These are phyloP conservation scores for Cytospora chrysosperma DNA, from an alignment of 2,329 filamentous ascomycete genomes.

Conservation along the genomic window DNA sequence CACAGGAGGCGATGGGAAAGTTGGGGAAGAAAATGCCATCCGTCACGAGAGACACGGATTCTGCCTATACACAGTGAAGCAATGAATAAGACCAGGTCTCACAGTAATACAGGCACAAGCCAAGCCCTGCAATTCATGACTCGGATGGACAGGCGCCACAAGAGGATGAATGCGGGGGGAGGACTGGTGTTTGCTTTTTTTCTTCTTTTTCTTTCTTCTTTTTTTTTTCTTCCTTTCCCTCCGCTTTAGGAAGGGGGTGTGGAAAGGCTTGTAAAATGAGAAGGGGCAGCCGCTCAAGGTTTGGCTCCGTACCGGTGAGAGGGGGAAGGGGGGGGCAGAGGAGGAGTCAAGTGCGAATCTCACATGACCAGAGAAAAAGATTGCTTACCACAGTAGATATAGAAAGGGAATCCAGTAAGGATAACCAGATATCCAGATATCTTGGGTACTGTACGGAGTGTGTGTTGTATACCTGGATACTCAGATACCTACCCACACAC, in stretches of 20 bases:
- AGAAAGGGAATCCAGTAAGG: neutral
- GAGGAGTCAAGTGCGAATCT: neutral
- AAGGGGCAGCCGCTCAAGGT: neutral
- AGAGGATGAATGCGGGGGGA: neutral
- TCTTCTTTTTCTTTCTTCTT: neutral
- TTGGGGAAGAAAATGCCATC: too few species aligned
- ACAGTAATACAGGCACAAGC: neutral
- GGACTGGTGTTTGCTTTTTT: neutral
- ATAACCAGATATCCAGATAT: too few species aligned
- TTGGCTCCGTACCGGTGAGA: neutral
- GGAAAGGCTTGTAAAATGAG: neutral
- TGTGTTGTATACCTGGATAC: too few species aligned
- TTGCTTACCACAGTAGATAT: too few species aligned
- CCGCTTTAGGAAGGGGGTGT: too few species aligned
- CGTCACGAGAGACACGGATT: neutral
- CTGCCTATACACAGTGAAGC: neutral
- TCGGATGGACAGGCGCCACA: neutral
- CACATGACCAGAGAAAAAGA: neutral
- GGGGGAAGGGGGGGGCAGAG: neutral
- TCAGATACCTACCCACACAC: too few species aligned
- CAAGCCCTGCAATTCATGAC: neutral
- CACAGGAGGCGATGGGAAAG: neutral
- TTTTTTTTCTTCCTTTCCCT: neutral
- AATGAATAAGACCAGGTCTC: neutral
- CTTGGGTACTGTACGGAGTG: too few species aligned